Evolutionary conservation across 495 filamentous ascomycete species (phyloP).

Genomic region (Aspergillus sclerotioniger): DNA sequence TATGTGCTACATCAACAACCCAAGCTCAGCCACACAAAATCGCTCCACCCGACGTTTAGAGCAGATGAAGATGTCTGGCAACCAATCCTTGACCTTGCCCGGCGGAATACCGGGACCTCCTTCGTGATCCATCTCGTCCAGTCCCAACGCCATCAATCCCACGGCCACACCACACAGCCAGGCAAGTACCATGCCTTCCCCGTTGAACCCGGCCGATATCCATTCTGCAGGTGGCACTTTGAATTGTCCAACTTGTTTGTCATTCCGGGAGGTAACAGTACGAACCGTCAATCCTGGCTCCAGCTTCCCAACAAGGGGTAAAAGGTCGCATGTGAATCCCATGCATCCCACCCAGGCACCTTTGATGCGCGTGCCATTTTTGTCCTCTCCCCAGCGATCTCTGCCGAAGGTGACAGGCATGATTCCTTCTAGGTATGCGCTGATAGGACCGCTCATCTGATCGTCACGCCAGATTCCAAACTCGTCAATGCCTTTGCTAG

Average conservation of each 20-base stretch:
- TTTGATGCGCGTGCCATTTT: slow-evolving; percentile 45
- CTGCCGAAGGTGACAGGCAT: slow-evolving; percentile 29
- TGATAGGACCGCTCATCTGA: slow-evolving; percentile 29
- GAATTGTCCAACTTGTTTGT: neutral
- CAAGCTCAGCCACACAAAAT: neutral
- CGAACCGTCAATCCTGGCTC: neutral
- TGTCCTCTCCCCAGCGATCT: slow-evolving; percentile 30
- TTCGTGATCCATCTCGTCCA: neutral
- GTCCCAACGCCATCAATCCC: slow-evolving; percentile 1
- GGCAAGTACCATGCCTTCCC: slow-evolving; percentile 1
- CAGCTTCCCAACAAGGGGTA: neutral
- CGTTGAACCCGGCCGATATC: neutral
- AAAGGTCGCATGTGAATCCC: slow-evolving; percentile 53
- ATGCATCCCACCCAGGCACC: slow-evolving; percentile 81
- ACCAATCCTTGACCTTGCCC: neutral
- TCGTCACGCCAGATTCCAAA: slow-evolving; percentile 30
- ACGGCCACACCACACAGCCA: slow-evolving; percentile 3
- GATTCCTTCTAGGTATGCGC: slow-evolving; percentile 31
- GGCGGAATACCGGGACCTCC: neutral
- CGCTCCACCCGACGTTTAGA: neutral
- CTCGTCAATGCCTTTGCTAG: slow-evolving; percentile 48
- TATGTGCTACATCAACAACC: neutral
- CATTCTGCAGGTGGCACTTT: neutral
- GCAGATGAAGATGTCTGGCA: neutral
- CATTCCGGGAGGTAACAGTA: neutral